These are phyloP conservation scores for Cylindrotheca closterium DNA, from an alignment of 108 stramenopile species.

Conservation along the genomic window DNA sequence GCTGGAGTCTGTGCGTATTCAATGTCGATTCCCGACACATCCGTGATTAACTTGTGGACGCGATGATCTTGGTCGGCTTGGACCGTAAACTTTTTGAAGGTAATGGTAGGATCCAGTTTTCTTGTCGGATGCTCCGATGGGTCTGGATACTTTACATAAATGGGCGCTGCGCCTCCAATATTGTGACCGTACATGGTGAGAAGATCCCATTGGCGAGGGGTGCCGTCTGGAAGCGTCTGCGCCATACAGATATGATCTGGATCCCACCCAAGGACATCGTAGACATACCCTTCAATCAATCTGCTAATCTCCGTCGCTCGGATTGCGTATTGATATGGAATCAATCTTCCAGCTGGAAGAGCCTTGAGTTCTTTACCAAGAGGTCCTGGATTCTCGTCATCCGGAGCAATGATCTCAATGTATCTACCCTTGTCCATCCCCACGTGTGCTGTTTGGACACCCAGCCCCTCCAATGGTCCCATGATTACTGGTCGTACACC, in stretches of 20 bases:
- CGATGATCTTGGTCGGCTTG: slow-evolving; percentile 10
- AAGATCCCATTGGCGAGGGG: slow-evolving; percentile 25
- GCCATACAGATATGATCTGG: slow-evolving; percentile 33
- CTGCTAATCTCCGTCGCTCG: slow-evolving; percentile 15
- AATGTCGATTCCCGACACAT: slow-evolving; percentile 16
- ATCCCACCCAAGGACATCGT: slow-evolving; percentile 29
- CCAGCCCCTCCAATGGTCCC: slow-evolving; percentile 24
- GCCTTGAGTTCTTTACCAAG: slow-evolving; percentile 11
- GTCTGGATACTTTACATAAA: slow-evolving; percentile 19
- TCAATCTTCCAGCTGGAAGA: slow-evolving; percentile 1
- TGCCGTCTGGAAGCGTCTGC: slow-evolving; percentile 12
- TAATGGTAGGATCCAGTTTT: slow-evolving; percentile 3
- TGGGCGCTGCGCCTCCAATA: slow-evolving; percentile 20
- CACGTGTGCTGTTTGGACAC: slow-evolving; percentile 25
- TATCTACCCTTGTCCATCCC: slow-evolving; percentile 21
- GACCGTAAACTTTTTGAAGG: slow-evolving; percentile 4
- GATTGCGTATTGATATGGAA: slow-evolving; percentile 29
- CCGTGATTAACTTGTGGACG: slow-evolving; percentile 26
- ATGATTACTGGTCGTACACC: slow-evolving; percentile 15
- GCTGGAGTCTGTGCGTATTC: slow-evolving; percentile 1
- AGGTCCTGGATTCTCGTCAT: slow-evolving; percentile 21
- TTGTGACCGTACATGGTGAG: slow-evolving; percentile 30
- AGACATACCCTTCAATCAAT: slow-evolving; percentile 22
- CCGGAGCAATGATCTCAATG: slow-evolving; percentile 27
- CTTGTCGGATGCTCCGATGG: slow-evolving; percentile 20